These are phyloP conservation scores for Penicillium egyptiacum DNA, from an alignment of 495 filamentous ascomycete genomes.

Conservation along the genomic window DNA sequence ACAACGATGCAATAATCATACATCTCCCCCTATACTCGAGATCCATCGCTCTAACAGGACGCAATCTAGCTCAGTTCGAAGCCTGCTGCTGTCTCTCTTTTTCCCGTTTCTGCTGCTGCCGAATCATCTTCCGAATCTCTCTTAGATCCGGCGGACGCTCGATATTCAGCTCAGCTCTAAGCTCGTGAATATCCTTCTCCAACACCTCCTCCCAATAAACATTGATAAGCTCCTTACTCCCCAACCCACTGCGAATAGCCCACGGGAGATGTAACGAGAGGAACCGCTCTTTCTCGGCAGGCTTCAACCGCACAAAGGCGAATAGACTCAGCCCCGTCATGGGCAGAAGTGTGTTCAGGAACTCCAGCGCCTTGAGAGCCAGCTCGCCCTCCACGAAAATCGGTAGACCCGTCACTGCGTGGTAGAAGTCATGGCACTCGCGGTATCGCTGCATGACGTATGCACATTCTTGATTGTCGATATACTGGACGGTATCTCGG, in stretches of 20 bases:
- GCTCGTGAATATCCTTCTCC: constrained; percentile 75
- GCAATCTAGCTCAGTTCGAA: constrained; percentile 13
- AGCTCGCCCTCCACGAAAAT: constrained; percentile 92
- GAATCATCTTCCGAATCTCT: constrained; percentile 68
- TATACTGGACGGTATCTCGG: constrained; percentile 74
- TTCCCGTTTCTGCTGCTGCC: constrained; percentile 64
- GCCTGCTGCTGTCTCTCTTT: constrained; percentile 50
- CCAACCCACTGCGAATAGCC: constrained; percentile 80
- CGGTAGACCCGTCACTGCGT: constrained; percentile 89
- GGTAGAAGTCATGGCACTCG: constrained; percentile 98
- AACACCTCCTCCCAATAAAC: constrained; percentile 98
- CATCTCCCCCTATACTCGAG: constrained; percentile 6
- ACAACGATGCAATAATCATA: constrained; percentile 19
- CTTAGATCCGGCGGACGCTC: constrained; percentile 90
- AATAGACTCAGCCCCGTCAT: constrained; percentile 89
- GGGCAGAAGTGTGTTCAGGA: constrained; percentile 86
- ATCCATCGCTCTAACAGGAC: neutral
- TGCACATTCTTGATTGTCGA: constrained; percentile 91
- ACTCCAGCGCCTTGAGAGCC: constrained; percentile 94
- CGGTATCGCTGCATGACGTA: constrained; percentile 99
- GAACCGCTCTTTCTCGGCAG: constrained; percentile 70
- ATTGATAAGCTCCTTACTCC: constrained; percentile 82
- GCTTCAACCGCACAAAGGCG: constrained; percentile 70
- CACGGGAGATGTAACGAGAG: constrained; percentile 79
- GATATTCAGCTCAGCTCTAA: constrained; percentile 73